Percentiles rank a stretch among this genome's conserved stretches.
phyloP scores from a whole-genome alignment of 345 rosid species.

The Conringia planisiliqua region DNA sequence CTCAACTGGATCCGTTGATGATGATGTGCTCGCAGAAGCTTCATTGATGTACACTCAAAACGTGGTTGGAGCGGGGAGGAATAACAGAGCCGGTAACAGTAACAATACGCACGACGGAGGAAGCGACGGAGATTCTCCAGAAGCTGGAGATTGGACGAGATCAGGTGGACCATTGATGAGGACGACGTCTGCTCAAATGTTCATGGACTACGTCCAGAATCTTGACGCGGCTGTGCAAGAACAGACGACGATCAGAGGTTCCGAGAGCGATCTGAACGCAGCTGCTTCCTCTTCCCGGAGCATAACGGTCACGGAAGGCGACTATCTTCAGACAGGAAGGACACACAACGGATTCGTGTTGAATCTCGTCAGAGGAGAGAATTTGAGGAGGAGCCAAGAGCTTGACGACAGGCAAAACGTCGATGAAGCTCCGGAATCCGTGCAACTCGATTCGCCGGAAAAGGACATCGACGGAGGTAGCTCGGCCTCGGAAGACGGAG shows the following conservation, averaged over 20 bases:
- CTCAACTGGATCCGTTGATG: slow-evolving; percentile 91
- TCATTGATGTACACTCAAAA: slow-evolving; percentile 33
- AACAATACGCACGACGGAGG: slow-evolving; percentile 56
- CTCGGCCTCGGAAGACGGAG: slow-evolving; percentile 61
- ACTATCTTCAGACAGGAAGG: slow-evolving; percentile 76
- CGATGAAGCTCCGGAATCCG: slow-evolving; percentile 53
- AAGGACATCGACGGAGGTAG: slow-evolving; percentile 59
- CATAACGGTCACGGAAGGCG: slow-evolving; percentile 73
- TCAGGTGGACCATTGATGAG: slow-evolving; percentile 98
- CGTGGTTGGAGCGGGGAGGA: slow-evolving; percentile 39
- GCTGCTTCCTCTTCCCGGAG: slow-evolving; percentile 36
- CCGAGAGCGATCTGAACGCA: slow-evolving; percentile 42
- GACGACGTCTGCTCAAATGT: slow-evolving; percentile 73
- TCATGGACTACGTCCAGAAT: slow-evolving; percentile 69
- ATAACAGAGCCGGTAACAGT: slow-evolving; percentile 26
- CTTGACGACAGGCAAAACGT: slow-evolving; percentile 28
- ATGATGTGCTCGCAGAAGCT: slow-evolving; percentile 46
- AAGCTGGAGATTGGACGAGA: slow-evolving; percentile 78
- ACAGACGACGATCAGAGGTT: slow-evolving; percentile 27
- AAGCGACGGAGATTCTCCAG: slow-evolving; percentile 83
- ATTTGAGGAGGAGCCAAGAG: slow-evolving; percentile 41
- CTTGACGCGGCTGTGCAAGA: slow-evolving; percentile 49
- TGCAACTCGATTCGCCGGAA: slow-evolving; percentile 65
- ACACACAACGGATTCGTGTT: slow-evolving; percentile 66
- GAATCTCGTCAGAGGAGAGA: slow-evolving; percentile 66